phyloP scores from a whole-genome alignment of 495 filamentous ascomycete genomes.

The Aspergillus bridgeri region DNA sequence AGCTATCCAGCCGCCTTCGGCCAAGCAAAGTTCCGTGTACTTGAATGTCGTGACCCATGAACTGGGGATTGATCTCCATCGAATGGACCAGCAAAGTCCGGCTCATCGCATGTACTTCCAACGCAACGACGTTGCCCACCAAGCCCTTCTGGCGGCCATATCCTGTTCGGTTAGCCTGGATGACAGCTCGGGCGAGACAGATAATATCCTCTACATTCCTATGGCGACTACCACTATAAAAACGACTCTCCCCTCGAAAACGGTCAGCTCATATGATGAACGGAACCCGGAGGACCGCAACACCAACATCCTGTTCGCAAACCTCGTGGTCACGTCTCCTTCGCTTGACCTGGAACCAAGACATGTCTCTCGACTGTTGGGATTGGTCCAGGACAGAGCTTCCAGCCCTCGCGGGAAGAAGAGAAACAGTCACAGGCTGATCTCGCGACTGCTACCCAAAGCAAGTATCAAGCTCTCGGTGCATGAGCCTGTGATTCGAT shows the following conservation, averaged over 20 bases:
- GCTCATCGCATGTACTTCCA: conserved; percentile 99
- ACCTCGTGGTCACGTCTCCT: conserved; percentile 92
- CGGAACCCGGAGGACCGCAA: conserved; percentile 82
- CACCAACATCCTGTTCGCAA: conserved; percentile 93
- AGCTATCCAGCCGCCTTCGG: conserved; percentile 61
- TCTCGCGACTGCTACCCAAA: conserved; percentile 91
- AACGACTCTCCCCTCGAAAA: conserved; percentile 93
- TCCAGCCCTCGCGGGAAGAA: conserved; percentile 46
- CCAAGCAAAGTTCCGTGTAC: conserved; percentile 64
- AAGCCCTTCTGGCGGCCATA: conserved; percentile 87
- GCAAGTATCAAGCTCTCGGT: conserved; percentile 92
- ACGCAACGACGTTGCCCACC: conserved; percentile 86
- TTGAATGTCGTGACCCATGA: conserved; percentile 93
- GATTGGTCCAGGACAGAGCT: conserved; percentile 61
- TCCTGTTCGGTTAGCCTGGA: conserved; percentile 90
- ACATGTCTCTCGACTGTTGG: conserved; percentile 80
- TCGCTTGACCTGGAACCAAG: conserved; percentile 93
- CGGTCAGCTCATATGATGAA: conserved; percentile 72
- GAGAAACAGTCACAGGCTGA: conserved; percentile 58
- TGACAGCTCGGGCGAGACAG: conserved; percentile 77
- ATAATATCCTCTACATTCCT: conserved; percentile 87
- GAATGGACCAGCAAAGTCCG: conserved; percentile 88
- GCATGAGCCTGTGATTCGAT: conserved; percentile 90
- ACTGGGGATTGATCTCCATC: conserved; percentile 86
- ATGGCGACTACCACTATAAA: conserved; percentile 97